Percentiles rank a stretch among this genome's conserved stretches.
These are phyloP conservation scores for Boletus sp. DNA, from an alignment of 768 basidiomycete genomes.

Conservation along the genomic window DNA sequence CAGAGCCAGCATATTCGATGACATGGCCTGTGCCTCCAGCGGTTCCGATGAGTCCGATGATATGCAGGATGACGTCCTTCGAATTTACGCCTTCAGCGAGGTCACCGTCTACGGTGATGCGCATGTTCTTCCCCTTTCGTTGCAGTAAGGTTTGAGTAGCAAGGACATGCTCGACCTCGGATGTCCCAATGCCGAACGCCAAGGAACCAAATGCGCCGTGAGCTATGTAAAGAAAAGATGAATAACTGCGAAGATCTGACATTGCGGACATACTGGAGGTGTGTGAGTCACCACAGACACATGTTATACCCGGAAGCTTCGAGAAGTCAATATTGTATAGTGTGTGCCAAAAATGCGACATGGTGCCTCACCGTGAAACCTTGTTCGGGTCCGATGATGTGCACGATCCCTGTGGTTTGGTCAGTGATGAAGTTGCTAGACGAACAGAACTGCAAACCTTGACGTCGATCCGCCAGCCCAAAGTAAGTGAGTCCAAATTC, in stretches of 20 bases:
- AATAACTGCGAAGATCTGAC: neutral
- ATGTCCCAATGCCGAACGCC: constrained; percentile 92
- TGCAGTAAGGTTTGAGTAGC: constrained; percentile 89
- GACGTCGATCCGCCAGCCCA: constrained; percentile 84
- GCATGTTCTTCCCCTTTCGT: constrained; percentile 90
- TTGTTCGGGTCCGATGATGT: constrained; percentile 92
- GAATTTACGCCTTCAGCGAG: constrained; percentile 81
- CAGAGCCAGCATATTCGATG: constrained; percentile 89
- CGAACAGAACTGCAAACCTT: constrained; percentile 49
- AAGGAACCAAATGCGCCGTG: constrained; percentile 93
- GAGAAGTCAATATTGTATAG: neutral
- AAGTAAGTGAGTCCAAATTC: constrained; percentile 92
- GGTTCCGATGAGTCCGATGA: constrained; percentile 90
- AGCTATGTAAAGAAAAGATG: constrained; percentile 41
- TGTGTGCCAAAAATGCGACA: neutral
- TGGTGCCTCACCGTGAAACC: constrained; percentile 71
- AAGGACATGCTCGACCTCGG: constrained; percentile 92
- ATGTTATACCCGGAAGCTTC: constrained; percentile 73
- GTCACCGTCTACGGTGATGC: constrained; percentile 81
- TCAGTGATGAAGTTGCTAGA: constrained; percentile 15
- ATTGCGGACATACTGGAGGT: constrained; percentile 67
- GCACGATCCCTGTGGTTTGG: constrained; percentile 63
- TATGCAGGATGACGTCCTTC: constrained; percentile 88
- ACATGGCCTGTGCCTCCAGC: constrained; percentile 91
- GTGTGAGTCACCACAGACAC: constrained; percentile 92